Evolutionary conservation across 257 asterid genomes (phyloP), one percentile per base, ranked within the genome.

Genomic region (Plectranthus barbatus): DNA sequence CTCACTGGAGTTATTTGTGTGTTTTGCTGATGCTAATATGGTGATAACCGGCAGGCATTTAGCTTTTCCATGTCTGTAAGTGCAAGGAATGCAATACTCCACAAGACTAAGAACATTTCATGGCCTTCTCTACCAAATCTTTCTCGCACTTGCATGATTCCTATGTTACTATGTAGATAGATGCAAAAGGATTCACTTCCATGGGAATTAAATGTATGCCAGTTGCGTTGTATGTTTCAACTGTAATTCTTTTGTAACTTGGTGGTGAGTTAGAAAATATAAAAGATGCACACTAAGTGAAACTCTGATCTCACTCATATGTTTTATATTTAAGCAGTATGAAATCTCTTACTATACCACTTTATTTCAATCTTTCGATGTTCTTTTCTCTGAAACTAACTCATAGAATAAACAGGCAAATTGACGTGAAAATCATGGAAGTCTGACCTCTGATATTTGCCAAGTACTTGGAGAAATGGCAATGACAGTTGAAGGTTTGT

Each of bases 401-500:
- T 64, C 70, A 45, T 40, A 53, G 60, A 7, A 20, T 26, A 1
- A 53, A 46, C 71, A 66, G 29, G 11, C 61, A 46, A 52, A 39
- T 56, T 62, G 55, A 40, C 51, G 42, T 51, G 66, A 42, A 68
- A 14, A 8, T 46, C 58, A 24, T 17, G n/a, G 14, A 52, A 69
- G 80, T 45, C 52, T 6, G 50, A 41, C 17, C 9, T 13, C 29
- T 18, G 34, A 51, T 67, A 44, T 37, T 62, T 49, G 31, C 45
- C 45, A 56, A 66, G 42, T 64, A 56, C 62, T 64, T 34, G 72
- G 75, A 56, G 73, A 54, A 68, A 86, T 90, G 95, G 88, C 94
- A 31, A 90, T 90, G 97, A 84, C 95, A 7, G 68, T 90, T 66
- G 94, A 77, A 90, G 97, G 95, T 90, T 59, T 12, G 66, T 57